phyloP scores from a whole-genome alignment of 75 land plant genomes.

The Picea glauca region DNA sequence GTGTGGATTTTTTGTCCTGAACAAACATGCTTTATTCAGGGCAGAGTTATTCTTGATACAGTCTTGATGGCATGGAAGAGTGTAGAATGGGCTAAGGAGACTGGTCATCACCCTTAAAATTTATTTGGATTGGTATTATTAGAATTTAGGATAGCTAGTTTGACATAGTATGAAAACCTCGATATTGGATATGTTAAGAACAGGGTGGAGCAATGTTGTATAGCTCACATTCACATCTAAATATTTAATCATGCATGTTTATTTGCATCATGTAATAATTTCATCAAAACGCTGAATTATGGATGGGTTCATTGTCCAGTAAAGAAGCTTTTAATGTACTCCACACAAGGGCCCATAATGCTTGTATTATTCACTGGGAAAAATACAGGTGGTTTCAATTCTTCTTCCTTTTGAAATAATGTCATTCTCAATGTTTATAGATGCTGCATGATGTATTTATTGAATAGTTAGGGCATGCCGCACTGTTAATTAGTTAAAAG shows the following conservation, averaged over 20 bases:
- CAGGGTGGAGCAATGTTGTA: neutral
- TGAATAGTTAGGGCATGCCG: neutral
- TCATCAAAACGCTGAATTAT: neutral
- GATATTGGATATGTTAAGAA: neutral
- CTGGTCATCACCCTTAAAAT: too few relatives aligned
- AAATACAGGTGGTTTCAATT: neutral
- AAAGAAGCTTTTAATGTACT: neutral
- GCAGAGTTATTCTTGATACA: too few relatives aligned
- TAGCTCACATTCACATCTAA: neutral
- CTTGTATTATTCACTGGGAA: neutral
- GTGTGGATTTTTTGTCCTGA: too few relatives aligned
- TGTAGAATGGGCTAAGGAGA: too few relatives aligned
- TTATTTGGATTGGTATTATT: neutral
- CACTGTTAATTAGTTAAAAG: neutral
- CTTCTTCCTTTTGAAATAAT: neutral
- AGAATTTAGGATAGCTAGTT: neutral
- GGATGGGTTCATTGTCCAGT: neutral
- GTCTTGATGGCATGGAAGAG: too few relatives aligned
- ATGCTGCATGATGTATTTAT: neutral
- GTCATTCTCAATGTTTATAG: neutral
- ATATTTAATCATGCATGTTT: neutral
- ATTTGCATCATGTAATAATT: neutral
- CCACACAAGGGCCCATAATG: neutral
- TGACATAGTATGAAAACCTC: neutral
- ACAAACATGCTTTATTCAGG: too few relatives aligned